Conservation (phyloP, 148 eudicot genomes). For the Cornus suecica region DNA sequence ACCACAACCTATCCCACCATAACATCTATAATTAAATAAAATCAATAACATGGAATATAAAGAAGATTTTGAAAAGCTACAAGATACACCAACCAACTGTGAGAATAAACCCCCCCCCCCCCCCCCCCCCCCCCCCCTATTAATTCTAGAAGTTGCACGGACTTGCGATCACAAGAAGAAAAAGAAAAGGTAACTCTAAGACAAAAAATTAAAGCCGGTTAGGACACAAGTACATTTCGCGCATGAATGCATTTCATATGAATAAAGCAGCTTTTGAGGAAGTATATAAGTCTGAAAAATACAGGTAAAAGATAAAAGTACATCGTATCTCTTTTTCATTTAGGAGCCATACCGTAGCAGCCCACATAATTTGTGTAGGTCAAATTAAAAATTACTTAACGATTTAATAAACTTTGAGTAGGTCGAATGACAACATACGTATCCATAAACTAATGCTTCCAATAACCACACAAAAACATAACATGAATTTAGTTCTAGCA, state of each 20-base stretch:
- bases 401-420: not conserved
- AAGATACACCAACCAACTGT: not conserved
- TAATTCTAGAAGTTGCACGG: too few species aligned
- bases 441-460: too few species aligned
- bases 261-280: too few species aligned
- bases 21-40: not conserved
- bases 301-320: too few species aligned
- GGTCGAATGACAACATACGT: not conserved
- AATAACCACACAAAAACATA: not conserved
- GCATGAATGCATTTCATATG: not conserved
- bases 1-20: not conserved
- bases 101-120: too few species aligned
- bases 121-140: not conserved
- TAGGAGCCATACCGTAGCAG: too few species aligned
- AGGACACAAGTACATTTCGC: not conserved
- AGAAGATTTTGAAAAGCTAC: not conserved
- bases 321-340: too few species aligned
- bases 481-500: not conserved
- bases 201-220: too few species aligned
- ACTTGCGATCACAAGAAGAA: not conserved
- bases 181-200: not conserved
- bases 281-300: too few species aligned
- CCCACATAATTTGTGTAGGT: too few species aligned
- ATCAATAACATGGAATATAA: not conserved
- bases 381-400: not conserved